Conservation (phyloP, 164 flowering plant genomes). For the Dillenia suffruticosa region DNA sequence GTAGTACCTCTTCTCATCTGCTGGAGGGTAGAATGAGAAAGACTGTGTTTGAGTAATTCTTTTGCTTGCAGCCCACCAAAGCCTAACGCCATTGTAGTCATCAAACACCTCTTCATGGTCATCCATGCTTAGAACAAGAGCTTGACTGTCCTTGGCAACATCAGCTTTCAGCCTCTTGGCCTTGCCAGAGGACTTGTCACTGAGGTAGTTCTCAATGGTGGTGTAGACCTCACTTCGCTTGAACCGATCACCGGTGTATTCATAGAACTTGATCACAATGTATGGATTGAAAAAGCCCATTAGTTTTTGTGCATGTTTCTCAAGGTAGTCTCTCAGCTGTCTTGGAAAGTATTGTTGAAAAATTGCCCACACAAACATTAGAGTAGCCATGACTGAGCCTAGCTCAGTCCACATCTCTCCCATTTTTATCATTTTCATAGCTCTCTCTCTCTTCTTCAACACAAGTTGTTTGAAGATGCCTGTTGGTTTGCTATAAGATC, state of each 20-base stretch:
- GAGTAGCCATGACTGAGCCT: slow-evolving; percentile 13
- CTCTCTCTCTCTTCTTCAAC: neutral
- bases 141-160: slow-evolving; percentile 6
- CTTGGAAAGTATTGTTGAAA: slow-evolving; percentile 20
- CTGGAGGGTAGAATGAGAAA: slow-evolving; percentile 17
- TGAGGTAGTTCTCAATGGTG: slow-evolving; percentile 42
- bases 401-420: slow-evolving; percentile 8
- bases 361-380: slow-evolving; percentile 20
- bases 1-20: slow-evolving; percentile 23
- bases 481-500: too few species aligned
- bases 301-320: slow-evolving; percentile 6
- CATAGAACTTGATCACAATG: slow-evolving; percentile 27
- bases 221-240: slow-evolving; percentile 31
- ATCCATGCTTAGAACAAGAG: slow-evolving; percentile 47
- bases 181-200: slow-evolving; percentile 16
- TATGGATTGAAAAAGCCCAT: slow-evolving; percentile 13
- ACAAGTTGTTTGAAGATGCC: neutral
- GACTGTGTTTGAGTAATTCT: neutral
- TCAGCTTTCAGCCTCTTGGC: slow-evolving; percentile 50
- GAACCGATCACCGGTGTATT: slow-evolving; percentile 27
- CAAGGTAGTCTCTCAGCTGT: slow-evolving; percentile 3
- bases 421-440: neutral
- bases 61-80: slow-evolving; percentile 37
- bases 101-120: slow-evolving; percentile 53
- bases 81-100: slow-evolving; percentile 33